Base-by-base conservation (phyloP, 2,329 filamentous ascomycete genomes). In the Penicillium sp. region DNA sequence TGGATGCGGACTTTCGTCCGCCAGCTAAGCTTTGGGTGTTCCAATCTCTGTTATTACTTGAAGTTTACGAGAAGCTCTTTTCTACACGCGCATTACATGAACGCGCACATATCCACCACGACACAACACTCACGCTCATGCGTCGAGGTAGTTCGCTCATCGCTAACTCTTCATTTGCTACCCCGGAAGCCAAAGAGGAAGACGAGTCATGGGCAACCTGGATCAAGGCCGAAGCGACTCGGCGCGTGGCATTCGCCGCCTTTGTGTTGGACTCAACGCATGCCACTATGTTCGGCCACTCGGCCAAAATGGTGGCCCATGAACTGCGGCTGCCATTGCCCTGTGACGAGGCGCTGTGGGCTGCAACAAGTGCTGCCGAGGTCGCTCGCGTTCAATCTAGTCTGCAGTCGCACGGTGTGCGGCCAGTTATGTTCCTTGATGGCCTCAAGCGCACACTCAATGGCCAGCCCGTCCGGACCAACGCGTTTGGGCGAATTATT, bases 11-110 rank as follows among this genome's bases (percentile, higher is more conserved):
- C 74, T 97, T 96, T 76, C 83, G 91, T 19, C 93, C 94, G 1
- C 93, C 94, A 0, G 93, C 93, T 9, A 96, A 96, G 75, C 78
- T 99, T 8, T 99, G 93, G 93, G 86, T 96, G 0, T 97, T 97
- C 77, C 94, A 97, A 73, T 88, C 93, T 1, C 78, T 97, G 51
- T 80, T 97, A 5, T 82, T 97, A 6, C 82, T 97, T 13, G 94
- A 99, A 73, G 79, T 96, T 0, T 97, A 96, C 68, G 94, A 99
- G 78, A 99, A 99, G 81, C 94, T 96, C 89, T 97, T 93, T 73
- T 94, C 92, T 39, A 96, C 93, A 0, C 85, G 93, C 62, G 88
- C 91, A 58, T 80, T 97, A 33, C 94, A 99, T 74, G 94, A 99
- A 75, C 84, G 94, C 64, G 93, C 93, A 1, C 93, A 97, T 67